phyloP scores from a whole-genome alignment of 2,329 filamentous ascomycete species.

The Fusarium bactridioides region DNA sequence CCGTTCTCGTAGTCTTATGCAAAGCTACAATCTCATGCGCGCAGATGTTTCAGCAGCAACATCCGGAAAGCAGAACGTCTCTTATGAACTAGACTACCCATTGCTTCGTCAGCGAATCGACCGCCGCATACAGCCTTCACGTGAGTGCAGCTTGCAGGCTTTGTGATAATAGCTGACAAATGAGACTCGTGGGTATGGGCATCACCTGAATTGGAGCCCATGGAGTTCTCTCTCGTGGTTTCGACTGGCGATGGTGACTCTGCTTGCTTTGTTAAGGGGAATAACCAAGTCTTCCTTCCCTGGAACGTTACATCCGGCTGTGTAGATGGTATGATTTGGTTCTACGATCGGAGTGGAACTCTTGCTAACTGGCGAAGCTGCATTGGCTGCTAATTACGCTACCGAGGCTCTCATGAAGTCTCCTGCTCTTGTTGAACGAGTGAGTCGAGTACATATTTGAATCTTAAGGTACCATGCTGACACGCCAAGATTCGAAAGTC shows the following conservation, averaged over 20 bases:
- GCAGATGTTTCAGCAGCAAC: slow-evolving; percentile 11
- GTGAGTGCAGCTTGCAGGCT: accelerated
- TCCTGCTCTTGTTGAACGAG: not conserved
- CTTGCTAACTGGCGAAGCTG: not conserved
- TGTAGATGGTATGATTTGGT: not conserved
- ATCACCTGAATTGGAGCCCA: not conserved
- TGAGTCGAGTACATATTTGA: accelerated
- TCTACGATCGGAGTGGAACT: accelerated
- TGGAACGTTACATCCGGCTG: slow-evolving; percentile 6
- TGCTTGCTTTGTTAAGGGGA: slow-evolving; percentile 18
- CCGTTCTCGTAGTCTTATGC: slow-evolving; percentile 23
- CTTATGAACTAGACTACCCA: not conserved
- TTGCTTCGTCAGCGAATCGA: slow-evolving; percentile 6
- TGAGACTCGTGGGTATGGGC: slow-evolving; percentile 21
- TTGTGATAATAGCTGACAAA: accelerated
- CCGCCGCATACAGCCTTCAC: not conserved
- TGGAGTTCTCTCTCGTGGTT: slow-evolving; percentile 20
- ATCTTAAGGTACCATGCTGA: accelerated
- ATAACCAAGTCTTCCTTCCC: slow-evolving; percentile 19
- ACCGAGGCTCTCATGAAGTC: not conserved
- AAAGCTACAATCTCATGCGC: slow-evolving; percentile 12
- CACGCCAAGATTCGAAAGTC: not conserved
- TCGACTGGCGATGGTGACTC: not conserved
- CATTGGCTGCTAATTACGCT: not conserved
- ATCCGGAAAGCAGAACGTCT: slow-evolving; percentile 18